Evolutionary conservation across 1,139 yeast genomes (phyloP), one percentile per base, ranked within the genome.

Genomic region (Hanseniaspora uvarum): DNA sequence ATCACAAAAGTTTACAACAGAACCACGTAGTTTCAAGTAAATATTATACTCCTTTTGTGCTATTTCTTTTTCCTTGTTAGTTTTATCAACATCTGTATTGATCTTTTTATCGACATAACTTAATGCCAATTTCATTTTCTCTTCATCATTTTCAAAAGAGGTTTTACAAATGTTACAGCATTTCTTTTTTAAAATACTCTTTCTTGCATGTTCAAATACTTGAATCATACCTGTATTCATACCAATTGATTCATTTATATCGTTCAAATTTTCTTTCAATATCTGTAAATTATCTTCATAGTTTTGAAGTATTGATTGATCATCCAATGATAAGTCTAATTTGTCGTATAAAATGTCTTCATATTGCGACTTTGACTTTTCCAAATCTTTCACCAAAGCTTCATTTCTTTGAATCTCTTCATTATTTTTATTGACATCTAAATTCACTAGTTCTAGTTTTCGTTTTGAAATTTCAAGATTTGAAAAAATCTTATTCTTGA

Each of bases 381-480:
- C 14, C 16, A 39, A 16, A 12, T 39, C 30, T 5, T 1, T 8
- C 2, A 39, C 2, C 5, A 24, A 23, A 10, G 10, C 5, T 5
- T 39, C 30, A 3, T n/a, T 39, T 23, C 16, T 39, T 7, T 23
- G 5, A 5, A 39, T 4, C 57, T 43, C 19, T 5, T 7, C 7
- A 12, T 12, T 16, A 23, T 39, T 24, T 2, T 23, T 24, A 6
- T 39, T 23, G 30, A 66, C 59, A 3, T 47, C 57, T 2, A 50
- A 37, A 2, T 61, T 52, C 0, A 63, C 55, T 2, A 55, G 47
- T 1, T 56, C 50, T 3, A 64, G 21, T 12, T 62, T 59, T 0
- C 47, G 28, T 8, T 53, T 38, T 11, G n/a, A 19, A 12, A 19
- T 6, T n/a, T 38, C 41, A 23, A 23, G 8, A 14, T 21, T 21